Base-by-base conservation (phyloP, 2,329 filamentous ascomycete species). In the Parascedosporium putredinis region DNA sequence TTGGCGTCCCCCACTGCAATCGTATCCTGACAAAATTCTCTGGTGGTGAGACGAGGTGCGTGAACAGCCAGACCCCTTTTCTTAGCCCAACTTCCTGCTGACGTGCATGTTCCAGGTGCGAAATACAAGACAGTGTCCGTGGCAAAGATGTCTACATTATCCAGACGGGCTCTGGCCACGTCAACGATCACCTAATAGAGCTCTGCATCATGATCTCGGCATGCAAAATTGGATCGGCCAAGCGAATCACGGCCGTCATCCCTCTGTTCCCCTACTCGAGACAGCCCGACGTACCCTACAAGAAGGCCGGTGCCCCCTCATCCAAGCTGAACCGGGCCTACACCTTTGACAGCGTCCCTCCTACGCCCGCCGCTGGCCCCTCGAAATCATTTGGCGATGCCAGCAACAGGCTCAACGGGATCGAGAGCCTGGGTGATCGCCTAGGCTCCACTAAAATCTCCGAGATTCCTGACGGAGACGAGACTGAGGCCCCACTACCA, bases 71-170 rank as follows among this genome's bases (percentile, higher is more conserved):
- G 18, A n/a, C 34, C 16, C 20, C 12, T 22, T n/a, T 10, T 12
- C 14, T 22, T 38, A 3, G 16, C 10, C 20, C 33, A n/a, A 6
- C 23, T n/a, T 6, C 31, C n/a, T 24, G 22, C 45, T 40, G 9
- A 38, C 31, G 14, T 31, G 12, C 33, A 20, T 18, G 18, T 22
- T 22, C 42, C 57, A 83, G 91, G 50, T 91, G 95, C 55, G 93
- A 97, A 68, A 95, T 98, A 62, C 79, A 90, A 65, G 93, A 98
- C 68, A 95, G 89, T 12, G 93, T 98, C 47, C 86, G 93, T 59
- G 93, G 88, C 59, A 98, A 98, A 67, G 93, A 98, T 80, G 93
- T 96, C 65, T 98, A 94, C 72, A 96, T 97, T 64, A 88, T 98
- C 61, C 91, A 97, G 69, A 93, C 88, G 38, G 89, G 88, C 58